Evolutionary conservation across 306 rosid genomes (phyloP), one percentile per base, ranked within the genome.

Genomic region (Ammopiptanthus mongolicus): DNA sequence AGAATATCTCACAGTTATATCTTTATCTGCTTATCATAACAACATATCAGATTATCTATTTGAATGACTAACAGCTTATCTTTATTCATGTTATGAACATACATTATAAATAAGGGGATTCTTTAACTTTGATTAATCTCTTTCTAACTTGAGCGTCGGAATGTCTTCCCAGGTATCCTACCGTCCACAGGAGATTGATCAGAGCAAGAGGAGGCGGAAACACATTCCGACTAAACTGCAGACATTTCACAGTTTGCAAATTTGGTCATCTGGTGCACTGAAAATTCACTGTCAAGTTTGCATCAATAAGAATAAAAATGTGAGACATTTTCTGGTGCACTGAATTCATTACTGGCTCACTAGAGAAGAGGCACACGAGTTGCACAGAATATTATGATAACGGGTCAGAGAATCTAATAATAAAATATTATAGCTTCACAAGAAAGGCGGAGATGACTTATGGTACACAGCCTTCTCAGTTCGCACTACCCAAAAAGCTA

Each of bases 391-490:
- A 2, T 8, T 65, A 67, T 33, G 61, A 61, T 67, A 11, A 52
- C n/a, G 15, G 25, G 31, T 63, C n/a, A 57, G 5, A 70, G 29
- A 65, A 50, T 22, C 56, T 41, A 83, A 34, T 39, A 65, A 73
- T 5, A 11, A 59, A n/a, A 34, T 50, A 64, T 29, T 52, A 47
- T 73, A 55, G 67, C 5, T 58, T 77, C 68, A 68, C 71, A 33
- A 3, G 53, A 69, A 28, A 65, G 14, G 46, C 41, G 28, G 23
- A 59, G 76, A 41, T 5, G 59, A 67, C 28, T 28, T 51, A 73
- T 37, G 60, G 52, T 58, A 71, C 87, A 80, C 28, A 71, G 53
- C 81, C 81, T 71, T 82, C 76, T 47, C 58, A 52, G 28, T 57
- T 59, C 69, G 41, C 68, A 56, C 25, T 51, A 70, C 28, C 79